Base-by-base conservation (phyloP, 352 stramenopile species). In the Globisporangium middletonii region DNA sequence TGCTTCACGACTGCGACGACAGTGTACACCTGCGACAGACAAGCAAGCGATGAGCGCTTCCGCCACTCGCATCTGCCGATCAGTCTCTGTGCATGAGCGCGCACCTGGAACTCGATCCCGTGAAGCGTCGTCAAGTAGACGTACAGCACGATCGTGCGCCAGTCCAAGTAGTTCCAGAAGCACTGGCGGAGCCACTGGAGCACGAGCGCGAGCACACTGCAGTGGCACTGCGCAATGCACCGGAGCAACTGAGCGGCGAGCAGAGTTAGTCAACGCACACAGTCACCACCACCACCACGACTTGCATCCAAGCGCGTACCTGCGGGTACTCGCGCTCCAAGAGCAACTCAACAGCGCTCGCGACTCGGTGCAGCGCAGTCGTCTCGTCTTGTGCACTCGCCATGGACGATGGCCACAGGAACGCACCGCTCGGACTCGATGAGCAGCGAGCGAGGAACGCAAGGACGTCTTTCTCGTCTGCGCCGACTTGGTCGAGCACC, bases 91-190 rank as follows among this genome's bases (percentile, higher is more conserved):
- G 23, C 43, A 47, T 47, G 27, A 2, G 6, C 28, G n/a, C 50
- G 18, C 23, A 87, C 76, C 72, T 88, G 75, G 56, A 86, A 80
- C 15, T 89, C 79, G 15, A 57, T 53, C 1, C 79, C 79, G 30
- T 88, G 80, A 0, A 88, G 59, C n/a, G 79, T 60, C 19, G 53
- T 77, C 47, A 89, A 64, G 55, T 83, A 82, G 11, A 75, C 46
- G 45, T 75, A 77, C 18, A 80, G 45, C 2, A 84, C 62, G 26
- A 88, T 67, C 44, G 76, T 79, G 55, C 75, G 71, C 79, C 79
- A 88, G 52, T 82, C 70, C 9, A 89, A 72, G 26, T 83, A 86
- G 54, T 88, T 89, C 77, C 77, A 89, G 57, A 86, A 86, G 47
- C 61, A 71, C 54, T 89, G 79, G 11, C 55, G 59, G 7, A 82